Base-by-base conservation (phyloP, 2,329 filamentous ascomycete species). In the Diaporthe destruens region DNA sequence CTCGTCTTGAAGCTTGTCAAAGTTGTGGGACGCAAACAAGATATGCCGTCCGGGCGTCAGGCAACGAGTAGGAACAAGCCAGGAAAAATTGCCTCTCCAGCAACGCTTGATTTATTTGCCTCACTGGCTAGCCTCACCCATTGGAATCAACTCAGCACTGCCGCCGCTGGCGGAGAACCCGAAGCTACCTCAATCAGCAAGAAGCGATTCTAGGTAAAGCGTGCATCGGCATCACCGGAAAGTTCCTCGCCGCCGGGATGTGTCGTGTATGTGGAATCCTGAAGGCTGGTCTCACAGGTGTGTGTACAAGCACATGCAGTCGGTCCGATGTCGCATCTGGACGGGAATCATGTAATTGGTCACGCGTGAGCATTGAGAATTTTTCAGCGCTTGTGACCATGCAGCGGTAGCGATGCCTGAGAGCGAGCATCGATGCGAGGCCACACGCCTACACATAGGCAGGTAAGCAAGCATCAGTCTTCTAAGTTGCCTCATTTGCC, bases 401-500 rank as follows among this genome's bases (percentile, higher is more conserved):
- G 11, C 0, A 11, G 2, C 9, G 12, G 11, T 0, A 11, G 2
- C 9, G 12, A n/a, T 3, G 36, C 44, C 9, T 14, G 47, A 34
- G 44, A 16, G 12, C 12, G 34, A 34, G 44, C 1, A 53, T 53
- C 2, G 47, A 66, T 20, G 3, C 6, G n/a, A 34, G 12, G 23
- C 29, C 44, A 53, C 32, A 8, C 18, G 25, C 39, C 14, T 42
- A 42, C 18, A 42, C 36, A 9, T 39, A 39, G 11, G 11, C 12
- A 3, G 1, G 11, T 39, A 3, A 42, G 39, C 39, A 3, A 42
- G 39, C 39, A 18, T 42, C 16, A 42, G 16, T 42, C 39, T 42
- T n/a, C n/a, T n/a, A n/a, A n/a, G n/a, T n/a, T 14, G 39, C 39
- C 39, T 42, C 39, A 42, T 42, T 42, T 42, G 39, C 39, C 39